Evolutionary conservation across 257 asterid species (phyloP), one percentile per base, ranked within the genome.

Genomic region (Solanum raphanifolium): DNA sequence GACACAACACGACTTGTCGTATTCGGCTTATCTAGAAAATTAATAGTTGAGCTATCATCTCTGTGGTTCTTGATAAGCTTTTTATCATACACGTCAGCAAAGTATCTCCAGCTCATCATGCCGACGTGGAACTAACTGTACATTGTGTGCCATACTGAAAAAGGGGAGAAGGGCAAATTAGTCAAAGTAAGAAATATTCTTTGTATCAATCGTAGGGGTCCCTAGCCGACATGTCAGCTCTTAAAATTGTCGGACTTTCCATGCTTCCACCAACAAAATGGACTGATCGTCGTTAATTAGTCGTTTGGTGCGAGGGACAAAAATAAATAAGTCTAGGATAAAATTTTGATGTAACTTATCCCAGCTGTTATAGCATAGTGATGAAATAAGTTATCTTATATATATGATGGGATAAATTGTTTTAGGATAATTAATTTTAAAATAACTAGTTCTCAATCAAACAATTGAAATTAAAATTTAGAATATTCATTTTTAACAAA

Each of bases 241-340:
- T 31, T 10, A 23, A 75, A 29, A 11, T n/a, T 91, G 91, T 87
- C 87, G 82, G 87, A 60, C 86, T 60, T 66, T 23, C 6, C 62
- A 82, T 86, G 88, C 46, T 83, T 76, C 81, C 58, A 48, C 89
- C 89, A 87, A 87, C 91, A 88, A 85, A 90, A 27, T 38, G 87
- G 90, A 55, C 60, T 15, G 60, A 15, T 52, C 0, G 60, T 48
- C 62, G 23, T 5, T 16, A 52, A 1, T 2, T 52, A 16, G 1
- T 52, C 1, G 9, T 52, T 16, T 52, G 3, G 23, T 16, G 9
- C 6, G 23, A 52, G 2, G 2, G 9, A 16, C 1, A 41, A 16
- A 52, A 52, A 52, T 52, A 52, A 52, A 52, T 52, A 52, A 6
- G 2, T 43, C 1, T 35, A 7, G 0, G 1, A 35, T 35, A 5